A percentile compares a stretch with the other conserved stretches of the same genome.
Conservation (phyloP, 371 early-diverging fungal species). For the Mucor lusitanicus region DNA sequence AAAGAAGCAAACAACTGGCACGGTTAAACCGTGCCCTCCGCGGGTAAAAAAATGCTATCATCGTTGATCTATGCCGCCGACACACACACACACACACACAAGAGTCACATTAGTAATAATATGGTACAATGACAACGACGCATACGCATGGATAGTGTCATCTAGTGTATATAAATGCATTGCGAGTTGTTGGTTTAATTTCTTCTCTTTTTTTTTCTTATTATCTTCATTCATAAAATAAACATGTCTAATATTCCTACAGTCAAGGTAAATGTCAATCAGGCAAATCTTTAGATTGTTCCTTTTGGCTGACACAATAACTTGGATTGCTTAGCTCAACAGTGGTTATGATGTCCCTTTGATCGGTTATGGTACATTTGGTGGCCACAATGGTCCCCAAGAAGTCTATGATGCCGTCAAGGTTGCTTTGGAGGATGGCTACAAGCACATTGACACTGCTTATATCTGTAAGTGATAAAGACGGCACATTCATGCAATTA, state of each 20-base stretch:
- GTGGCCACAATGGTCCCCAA: slow-evolving; percentile 38
- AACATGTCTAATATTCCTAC: slow-evolving; percentile 22
- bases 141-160: too few relatives aligned
- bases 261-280: slow-evolving; percentile 10
- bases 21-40: not conserved
- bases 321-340: slow-evolving; percentile 16
- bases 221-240: not conserved
- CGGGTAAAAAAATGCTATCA: not conserved
- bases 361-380: slow-evolving; percentile 49
- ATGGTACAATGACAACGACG: too few relatives aligned
- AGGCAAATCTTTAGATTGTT: too few relatives aligned
- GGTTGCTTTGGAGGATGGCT: slow-evolving; percentile 39
- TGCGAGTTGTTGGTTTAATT: not conserved
- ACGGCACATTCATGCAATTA: not conserved
- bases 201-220: not conserved
- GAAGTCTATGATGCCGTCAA: slow-evolving; percentile 44
- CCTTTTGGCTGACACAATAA: too few relatives aligned
- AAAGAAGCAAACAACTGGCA: slow-evolving; percentile 12
- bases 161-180: not conserved
- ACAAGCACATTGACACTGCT: slow-evolving; percentile 49
- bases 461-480: slow-evolving; percentile 33
- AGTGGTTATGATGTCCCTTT: slow-evolving; percentile 41
- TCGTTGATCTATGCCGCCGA: too few relatives aligned
- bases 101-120: too few relatives aligned
- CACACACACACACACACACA: too few relatives aligned